These are phyloP conservation scores for Malassezia equina DNA, from an alignment of 1,284 basidiomycete species.

Conservation along the genomic window DNA sequence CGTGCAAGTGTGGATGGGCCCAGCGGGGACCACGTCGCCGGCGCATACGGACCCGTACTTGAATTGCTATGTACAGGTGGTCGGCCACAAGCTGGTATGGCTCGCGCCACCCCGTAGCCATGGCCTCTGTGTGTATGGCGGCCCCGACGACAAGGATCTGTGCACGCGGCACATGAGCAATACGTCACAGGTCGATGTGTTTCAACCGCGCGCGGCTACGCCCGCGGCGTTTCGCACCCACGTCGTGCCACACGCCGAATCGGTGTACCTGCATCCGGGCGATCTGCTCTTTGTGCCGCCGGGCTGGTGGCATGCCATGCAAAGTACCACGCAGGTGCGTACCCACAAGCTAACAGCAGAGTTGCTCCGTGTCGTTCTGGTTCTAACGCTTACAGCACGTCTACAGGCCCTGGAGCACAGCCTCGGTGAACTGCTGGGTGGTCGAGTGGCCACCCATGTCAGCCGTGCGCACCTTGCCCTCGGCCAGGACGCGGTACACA, in stretches of 20 bases:
- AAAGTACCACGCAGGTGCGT: constrained; percentile 12
- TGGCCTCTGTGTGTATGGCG: background rate
- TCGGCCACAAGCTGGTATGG: constrained; percentile 83
- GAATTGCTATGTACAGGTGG: constrained; percentile 82
- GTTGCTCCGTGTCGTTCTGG: constrained; percentile 16
- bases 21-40: constrained; percentile 63
- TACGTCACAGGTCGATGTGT: constrained; percentile 21
- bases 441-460: constrained; percentile 70
- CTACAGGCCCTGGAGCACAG: constrained; percentile 40
- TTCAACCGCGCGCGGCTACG: background rate
- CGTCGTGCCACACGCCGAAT: constrained; percentile 11
- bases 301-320: constrained; percentile 23
- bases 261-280: constrained; percentile 16
- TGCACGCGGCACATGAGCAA: constrained; percentile 13
- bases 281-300: constrained; percentile 25
- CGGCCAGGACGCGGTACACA: constrained; percentile 84
- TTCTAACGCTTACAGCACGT: background rate
- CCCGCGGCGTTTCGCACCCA: constrained; percentile 3
- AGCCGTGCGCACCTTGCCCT: constrained; percentile 78
- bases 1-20: constrained; percentile 80
- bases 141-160: background rate
- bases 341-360: background rate
- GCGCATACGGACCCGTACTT: constrained; percentile 88
- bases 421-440: constrained; percentile 46
- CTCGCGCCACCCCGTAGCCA: constrained; percentile 58